These are phyloP conservation scores for Oryza meyeriana DNA, from an alignment of 176 grass and related monocot species.

Conservation along the genomic window DNA sequence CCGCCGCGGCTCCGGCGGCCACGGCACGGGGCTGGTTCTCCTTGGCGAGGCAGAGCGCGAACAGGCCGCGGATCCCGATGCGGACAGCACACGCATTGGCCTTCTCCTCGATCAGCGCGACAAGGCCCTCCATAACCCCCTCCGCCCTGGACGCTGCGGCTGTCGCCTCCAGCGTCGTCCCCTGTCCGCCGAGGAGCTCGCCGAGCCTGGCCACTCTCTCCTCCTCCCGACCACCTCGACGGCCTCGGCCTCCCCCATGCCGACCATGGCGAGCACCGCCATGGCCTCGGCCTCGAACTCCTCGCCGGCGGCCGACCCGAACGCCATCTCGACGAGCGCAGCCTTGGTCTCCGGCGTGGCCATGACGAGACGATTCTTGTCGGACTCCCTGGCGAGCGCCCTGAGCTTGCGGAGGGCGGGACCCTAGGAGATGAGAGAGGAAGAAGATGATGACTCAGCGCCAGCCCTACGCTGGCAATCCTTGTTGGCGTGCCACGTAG, in stretches of 20 bases:
- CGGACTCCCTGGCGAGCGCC: constrained; percentile 73
- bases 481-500: too few relatives aligned
- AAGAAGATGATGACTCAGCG: too few relatives aligned
- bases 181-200: constrained; percentile 28
- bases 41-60: constrained; percentile 80
- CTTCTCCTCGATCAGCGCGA: constrained; percentile 62
- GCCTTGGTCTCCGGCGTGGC: constrained; percentile 75
- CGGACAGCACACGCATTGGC: constrained; percentile 65
- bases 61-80: constrained; percentile 67
- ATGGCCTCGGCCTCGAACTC: constrained; percentile 70
- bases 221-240: constrained; percentile 48
- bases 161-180: constrained; percentile 43
- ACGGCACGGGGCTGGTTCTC: constrained; percentile 72
- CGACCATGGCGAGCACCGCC: constrained; percentile 64
- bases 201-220: constrained; percentile 52
- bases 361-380: constrained; percentile 89
- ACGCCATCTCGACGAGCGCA: constrained; percentile 61
- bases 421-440: constrained; percentile 57
- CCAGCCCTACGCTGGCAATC: too few relatives aligned
- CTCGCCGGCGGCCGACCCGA: constrained; percentile 23
- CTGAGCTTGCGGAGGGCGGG: constrained; percentile 50
- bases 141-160: constrained; percentile 51
- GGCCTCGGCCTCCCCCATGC: constrained; percentile 69
- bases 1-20: constrained; percentile 49
- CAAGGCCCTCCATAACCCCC: constrained; percentile 54